A percentile compares a stretch with the other conserved stretches of the same genome.
Conservation (phyloP, 164 flowering plant genomes). For the Chloranthus sessilifolius region DNA sequence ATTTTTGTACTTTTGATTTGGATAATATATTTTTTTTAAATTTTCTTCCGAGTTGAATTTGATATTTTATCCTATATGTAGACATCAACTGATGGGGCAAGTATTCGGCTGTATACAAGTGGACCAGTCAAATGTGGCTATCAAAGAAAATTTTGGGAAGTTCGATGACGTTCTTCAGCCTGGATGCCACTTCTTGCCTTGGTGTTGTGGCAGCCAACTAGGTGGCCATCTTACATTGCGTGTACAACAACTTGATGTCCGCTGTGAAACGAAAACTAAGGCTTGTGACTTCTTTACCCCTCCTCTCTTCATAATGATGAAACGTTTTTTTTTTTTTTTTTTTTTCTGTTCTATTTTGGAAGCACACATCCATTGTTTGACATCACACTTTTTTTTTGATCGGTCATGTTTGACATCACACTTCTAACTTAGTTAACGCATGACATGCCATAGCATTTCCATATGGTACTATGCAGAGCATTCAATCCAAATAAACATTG, state of each 20-base stretch:
- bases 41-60: neutral
- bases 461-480: too few species aligned
- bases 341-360: neutral
- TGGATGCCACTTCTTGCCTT: slow-evolving; percentile 80
- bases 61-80: neutral
- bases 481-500: too few species aligned
- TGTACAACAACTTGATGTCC: slow-evolving; percentile 75
- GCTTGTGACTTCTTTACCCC: slow-evolving; percentile 13
- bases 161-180: slow-evolving; percentile 69
- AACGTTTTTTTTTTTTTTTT: neutral
- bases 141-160: slow-evolving; percentile 68
- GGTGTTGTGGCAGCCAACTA: slow-evolving; percentile 57
- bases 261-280: slow-evolving; percentile 89
- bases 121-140: slow-evolving; percentile 67
- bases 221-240: slow-evolving; percentile 68
- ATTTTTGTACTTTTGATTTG: neutral
- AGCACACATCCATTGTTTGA: neutral
- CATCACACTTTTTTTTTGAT: too few species aligned
- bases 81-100: slow-evolving; percentile 54
- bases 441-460: too few species aligned
- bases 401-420: too few species aligned
- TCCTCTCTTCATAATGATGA: neutral
- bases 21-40: neutral
- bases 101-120: slow-evolving; percentile 57
- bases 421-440: too few species aligned